Evolutionary conservation across 176 grass and related monocot species (phyloP).

Genomic region (Coix lacrymajobi): DNA sequence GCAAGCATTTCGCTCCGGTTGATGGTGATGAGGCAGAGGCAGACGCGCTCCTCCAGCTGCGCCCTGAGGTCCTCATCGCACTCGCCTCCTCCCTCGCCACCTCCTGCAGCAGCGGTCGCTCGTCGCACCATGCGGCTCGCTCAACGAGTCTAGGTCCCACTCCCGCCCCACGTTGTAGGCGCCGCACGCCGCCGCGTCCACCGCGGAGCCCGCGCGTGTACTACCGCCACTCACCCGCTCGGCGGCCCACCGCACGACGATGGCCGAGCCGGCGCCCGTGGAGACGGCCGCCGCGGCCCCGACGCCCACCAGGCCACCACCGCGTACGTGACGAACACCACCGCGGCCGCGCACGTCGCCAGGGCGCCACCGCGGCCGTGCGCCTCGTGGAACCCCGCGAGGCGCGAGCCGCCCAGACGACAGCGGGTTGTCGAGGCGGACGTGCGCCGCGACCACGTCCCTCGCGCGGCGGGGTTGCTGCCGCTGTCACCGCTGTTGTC

Average conservation of each 20-base stretch:
- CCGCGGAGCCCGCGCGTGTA: neutral
- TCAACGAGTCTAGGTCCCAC: no score
- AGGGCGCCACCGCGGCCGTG: conserved; percentile 27
- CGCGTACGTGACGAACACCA: conserved; percentile 25
- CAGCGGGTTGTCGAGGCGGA: conserved; percentile 56
- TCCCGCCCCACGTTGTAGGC: no score
- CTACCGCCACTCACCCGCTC: neutral
- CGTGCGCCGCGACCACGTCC: conserved; percentile 27
- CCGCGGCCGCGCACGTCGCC: conserved; percentile 24
- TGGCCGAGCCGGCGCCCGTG: neutral
- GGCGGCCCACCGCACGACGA: neutral
- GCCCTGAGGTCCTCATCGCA: no score
- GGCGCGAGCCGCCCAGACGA: conserved; percentile 15
- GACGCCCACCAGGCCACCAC: conserved; percentile 24
- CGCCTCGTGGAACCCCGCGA: conserved; percentile 27
- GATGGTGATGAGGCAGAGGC: no score
- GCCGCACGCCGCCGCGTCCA: no score
- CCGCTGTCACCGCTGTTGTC: neutral
- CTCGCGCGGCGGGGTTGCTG: neutral
- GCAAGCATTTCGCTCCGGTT: no score
- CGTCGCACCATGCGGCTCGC: no score
- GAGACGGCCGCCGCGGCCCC: conserved; percentile 19
- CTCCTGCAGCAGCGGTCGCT: no score
- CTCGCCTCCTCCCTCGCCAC: no score
- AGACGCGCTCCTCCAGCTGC: no score